These are phyloP conservation scores for Paraphaeosphaeria minitans DNA, from an alignment of 2,329 filamentous ascomycete genomes.

Conservation along the genomic window DNA sequence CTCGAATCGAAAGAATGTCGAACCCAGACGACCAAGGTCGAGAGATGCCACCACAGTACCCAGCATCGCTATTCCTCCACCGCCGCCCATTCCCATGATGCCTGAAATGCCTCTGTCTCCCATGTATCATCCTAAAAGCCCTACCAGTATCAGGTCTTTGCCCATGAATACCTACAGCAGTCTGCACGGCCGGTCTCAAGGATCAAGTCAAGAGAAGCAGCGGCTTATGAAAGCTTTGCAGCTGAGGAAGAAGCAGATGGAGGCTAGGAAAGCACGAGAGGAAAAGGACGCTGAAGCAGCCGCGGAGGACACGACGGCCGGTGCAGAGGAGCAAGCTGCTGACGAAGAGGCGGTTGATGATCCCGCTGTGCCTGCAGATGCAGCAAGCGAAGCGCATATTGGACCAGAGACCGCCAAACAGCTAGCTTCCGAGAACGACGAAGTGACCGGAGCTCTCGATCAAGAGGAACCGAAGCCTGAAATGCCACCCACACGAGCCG, in stretches of 20 bases:
- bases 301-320: constrained; percentile 15
- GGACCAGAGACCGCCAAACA: neutral
- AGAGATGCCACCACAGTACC: constrained; percentile 37
- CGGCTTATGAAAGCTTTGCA: constrained; percentile 94
- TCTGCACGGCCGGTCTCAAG: constrained; percentile 48
- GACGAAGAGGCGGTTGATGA: neutral
- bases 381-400: neutral
- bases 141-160: constrained; percentile 51
- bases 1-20: constrained; percentile 35
- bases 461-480: constrained; percentile 60
- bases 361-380: neutral
- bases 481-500: constrained; percentile 49
- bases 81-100: constrained; percentile 41
- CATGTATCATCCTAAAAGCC: constrained; percentile 46
- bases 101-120: constrained; percentile 43
- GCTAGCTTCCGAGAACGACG: constrained; percentile 24
- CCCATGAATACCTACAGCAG: constrained; percentile 45
- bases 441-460: constrained; percentile 16
- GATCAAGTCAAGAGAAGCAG: constrained; percentile 87
- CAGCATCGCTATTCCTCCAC: constrained; percentile 38
- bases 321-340: constrained; percentile 19
- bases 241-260: constrained; percentile 80
- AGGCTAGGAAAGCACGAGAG: constrained; percentile 41
- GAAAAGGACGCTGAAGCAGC: constrained; percentile 11
- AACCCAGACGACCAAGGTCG: constrained; percentile 45